Evolutionary conservation across 108 stramenopile species (phyloP).

Genomic region (Chaetoceros muelleri): DNA sequence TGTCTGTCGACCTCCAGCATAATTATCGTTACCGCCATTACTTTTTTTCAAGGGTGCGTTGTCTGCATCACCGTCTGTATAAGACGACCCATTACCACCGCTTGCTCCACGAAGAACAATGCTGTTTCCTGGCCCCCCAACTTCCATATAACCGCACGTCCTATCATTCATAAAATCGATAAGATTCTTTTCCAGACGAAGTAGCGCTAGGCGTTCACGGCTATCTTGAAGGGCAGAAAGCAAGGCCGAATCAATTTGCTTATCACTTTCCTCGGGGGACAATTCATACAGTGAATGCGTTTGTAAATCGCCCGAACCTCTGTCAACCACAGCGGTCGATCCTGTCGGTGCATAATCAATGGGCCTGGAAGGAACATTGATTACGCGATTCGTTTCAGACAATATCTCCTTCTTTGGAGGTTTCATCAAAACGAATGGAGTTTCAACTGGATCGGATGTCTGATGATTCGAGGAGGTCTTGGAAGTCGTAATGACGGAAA

Average conservation of each 20-base stretch:
- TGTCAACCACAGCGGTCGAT: background rate
- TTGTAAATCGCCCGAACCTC: too few relatives aligned
- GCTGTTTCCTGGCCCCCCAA: conserved; percentile 64
- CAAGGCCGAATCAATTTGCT: conserved; percentile 65
- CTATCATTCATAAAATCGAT: conserved; percentile 62
- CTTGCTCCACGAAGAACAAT: conserved; percentile 18
- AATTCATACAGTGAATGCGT: background rate
- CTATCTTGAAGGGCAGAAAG: conserved; percentile 61
- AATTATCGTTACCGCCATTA: conserved; percentile 5
- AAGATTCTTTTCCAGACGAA: conserved; percentile 69
- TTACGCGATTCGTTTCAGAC: too few relatives aligned
- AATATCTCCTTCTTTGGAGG: too few relatives aligned
- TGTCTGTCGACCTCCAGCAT: conserved; percentile 27
- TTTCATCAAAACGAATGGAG: too few relatives aligned
- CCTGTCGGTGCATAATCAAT: background rate
- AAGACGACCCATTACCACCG: background rate
- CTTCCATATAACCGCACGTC: conserved; percentile 32
- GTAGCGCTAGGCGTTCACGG: conserved; percentile 64
- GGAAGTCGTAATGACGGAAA: too few relatives aligned
- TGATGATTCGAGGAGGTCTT: too few relatives aligned
- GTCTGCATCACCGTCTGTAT: conserved; percentile 2
- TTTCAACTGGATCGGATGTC: too few relatives aligned
- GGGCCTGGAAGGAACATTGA: too few relatives aligned
- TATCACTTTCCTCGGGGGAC: background rate
- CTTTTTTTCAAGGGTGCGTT: conserved; percentile 12